These are phyloP conservation scores for Solanum hybrid DNA, from an alignment of 305 asterid genomes.

Conservation along the genomic window DNA sequence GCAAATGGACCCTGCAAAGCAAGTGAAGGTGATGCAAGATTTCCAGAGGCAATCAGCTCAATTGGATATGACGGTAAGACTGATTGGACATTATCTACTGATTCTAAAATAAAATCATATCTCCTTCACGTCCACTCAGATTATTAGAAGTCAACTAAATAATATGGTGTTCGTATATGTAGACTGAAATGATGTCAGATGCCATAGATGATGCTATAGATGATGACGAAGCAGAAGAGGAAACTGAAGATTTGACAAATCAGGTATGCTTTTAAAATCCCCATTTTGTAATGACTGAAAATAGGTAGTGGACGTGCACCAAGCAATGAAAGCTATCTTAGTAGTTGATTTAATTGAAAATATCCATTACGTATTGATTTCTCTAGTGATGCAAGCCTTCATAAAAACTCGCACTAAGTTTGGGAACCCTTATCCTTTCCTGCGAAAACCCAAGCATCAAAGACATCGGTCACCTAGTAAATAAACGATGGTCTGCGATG, in stretches of 20 bases:
- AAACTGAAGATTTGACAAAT: conserved; percentile 88
- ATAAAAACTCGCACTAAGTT: neutral
- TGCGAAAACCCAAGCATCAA: neutral
- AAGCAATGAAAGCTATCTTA: neutral
- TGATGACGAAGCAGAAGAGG: conserved; percentile 92
- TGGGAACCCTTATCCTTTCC: neutral
- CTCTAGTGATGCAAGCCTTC: neutral
- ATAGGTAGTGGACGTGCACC: neutral
- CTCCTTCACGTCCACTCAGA: neutral
- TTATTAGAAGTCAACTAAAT: neutral
- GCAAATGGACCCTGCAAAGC: conserved; percentile 95
- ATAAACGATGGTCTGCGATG: neutral
- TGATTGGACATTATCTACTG: neutral
- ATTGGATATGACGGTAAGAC: conserved; percentile 90
- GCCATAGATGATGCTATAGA: conserved; percentile 42
- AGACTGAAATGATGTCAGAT: conserved; percentile 42
- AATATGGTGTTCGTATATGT: conserved; percentile 10
- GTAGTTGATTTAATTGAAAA: neutral
- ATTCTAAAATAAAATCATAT: neutral
- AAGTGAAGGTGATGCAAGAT: conserved; percentile 71
- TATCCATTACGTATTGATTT: neutral
- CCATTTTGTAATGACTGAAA: neutral
- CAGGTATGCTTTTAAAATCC: conserved; percentile 36
- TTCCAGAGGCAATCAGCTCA: conserved; percentile 92
- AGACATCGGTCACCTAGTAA: neutral